Conservation (phyloP, 2,329 filamentous ascomycete species). For the Ciborinia camelliae region DNA sequence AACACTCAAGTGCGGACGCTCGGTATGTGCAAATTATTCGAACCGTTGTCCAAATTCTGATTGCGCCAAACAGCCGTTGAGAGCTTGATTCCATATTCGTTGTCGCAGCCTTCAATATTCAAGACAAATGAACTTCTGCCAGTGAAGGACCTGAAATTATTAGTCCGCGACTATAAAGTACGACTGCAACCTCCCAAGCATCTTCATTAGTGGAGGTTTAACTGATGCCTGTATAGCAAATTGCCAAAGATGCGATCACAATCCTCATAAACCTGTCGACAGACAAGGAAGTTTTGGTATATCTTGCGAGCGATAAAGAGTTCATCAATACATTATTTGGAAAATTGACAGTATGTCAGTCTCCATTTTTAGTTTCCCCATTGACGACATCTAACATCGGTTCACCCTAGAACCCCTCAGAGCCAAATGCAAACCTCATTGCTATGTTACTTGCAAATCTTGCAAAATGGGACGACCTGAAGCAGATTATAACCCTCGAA, state of each 20-base stretch:
- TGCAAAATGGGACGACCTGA: constrained; percentile 72
- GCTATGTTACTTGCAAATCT: constrained; percentile 94
- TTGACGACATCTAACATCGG: background rate
- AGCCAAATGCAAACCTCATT: constrained; percentile 78
- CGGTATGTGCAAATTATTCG: constrained; percentile 46
- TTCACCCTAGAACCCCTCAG: constrained; percentile 57
- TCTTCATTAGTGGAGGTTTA: background rate
- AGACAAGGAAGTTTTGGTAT: constrained; percentile 71
- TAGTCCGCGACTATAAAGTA: constrained; percentile 80
- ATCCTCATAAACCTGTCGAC: constrained; percentile 84
- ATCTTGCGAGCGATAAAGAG: constrained; percentile 71
- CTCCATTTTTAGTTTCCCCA: constrained; percentile 21
- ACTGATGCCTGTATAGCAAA: constrained; percentile 54
- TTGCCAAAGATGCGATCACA: constrained; percentile 87
- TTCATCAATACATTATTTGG: constrained; percentile 73
- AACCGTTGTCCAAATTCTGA: constrained; percentile 9
- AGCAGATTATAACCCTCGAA: constrained; percentile 64
- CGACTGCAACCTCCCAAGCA: constrained; percentile 35
- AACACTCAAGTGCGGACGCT: constrained; percentile 87
- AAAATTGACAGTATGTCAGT: constrained; percentile 71
- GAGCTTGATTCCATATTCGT: constrained; percentile 80
- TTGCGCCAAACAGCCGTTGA: constrained; percentile 60
- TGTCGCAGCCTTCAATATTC: constrained; percentile 73
- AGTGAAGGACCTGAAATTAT: constrained; percentile 80
- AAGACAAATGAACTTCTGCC: constrained; percentile 76